Base-by-base conservation (phyloP, 2,329 filamentous ascomycete genomes). In the Raffaelea ambrosiae region DNA sequence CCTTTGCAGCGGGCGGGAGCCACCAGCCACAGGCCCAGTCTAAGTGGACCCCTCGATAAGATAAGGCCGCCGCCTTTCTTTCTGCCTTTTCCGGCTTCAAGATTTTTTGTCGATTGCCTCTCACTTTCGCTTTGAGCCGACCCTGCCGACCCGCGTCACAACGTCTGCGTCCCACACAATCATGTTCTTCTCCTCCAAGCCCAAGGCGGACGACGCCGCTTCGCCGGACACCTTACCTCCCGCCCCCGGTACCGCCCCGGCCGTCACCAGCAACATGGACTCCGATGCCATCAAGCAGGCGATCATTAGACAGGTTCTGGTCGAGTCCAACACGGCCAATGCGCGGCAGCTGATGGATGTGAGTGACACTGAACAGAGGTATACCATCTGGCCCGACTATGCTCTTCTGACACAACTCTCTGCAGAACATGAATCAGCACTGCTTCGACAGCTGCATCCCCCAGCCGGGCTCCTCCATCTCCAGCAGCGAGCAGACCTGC, bases 391-490 rank as follows among this genome's bases (percentile, higher is more conserved):
- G 7, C 13, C 4, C 18, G 18, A 21, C 29, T n/a, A 5, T 38
- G 35, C 16, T 38, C 35, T 20, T 16, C n/a, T 40, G 18, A 40
- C 38, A 21, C 4, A 21, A 20, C 10, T 40, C 16, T 40, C 35
- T 5, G 22, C 48, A 88, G 83, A 88, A 86, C 78, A 76, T 90
- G 65, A 87, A 89, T 67, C 77, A 86, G 58, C 81, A 84, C 67
- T 91, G 86, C 72, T 91, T 88, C 70, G 79, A 86, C 42, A 82
- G 81, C 63, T 91, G 86, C 66, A 70, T 90, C 16, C 73, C 84
- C 44, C 81, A 83, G 60, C 83, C 86, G 47, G 82, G 84, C 49
- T 64, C 73, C 44, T 80, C 78, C 47, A 68, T 90, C 48, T 83
- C 81, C 44, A 77, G 74, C 65, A 66, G 75, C 66, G 86, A 91